Evolutionary conservation across 73 alveolate species (phyloP).

Genomic region (Uronychia setigera): DNA sequence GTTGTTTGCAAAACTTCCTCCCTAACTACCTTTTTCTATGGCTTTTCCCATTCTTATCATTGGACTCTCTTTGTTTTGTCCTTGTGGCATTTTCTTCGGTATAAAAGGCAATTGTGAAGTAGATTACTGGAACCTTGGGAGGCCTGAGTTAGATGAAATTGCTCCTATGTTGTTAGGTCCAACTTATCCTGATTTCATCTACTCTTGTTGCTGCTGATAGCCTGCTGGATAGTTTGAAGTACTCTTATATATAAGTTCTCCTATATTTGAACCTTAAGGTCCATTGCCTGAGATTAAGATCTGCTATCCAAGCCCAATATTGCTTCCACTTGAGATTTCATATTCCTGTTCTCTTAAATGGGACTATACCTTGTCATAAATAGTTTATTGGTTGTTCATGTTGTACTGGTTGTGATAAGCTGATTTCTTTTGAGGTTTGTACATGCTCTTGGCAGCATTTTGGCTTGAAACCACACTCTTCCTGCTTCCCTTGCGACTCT

Average conservation of each 20-base stretch:
- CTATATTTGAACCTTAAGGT: too few species aligned
- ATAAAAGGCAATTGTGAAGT: background rate
- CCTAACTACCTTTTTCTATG: too few species aligned
- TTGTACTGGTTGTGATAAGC: background rate
- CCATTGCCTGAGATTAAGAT: too few species aligned
- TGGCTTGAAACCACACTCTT: background rate
- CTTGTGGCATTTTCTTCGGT: background rate
- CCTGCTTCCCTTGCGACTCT: slow-evolving; percentile 4
- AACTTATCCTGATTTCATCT: background rate
- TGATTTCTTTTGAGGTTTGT: background rate
- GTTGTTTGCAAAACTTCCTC: too few species aligned
- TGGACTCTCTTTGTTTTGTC: background rate
- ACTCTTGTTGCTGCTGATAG: background rate
- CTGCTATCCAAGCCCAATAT: too few species aligned
- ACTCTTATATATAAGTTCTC: background rate
- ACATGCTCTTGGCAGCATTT: background rate
- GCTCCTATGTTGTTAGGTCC: background rate
- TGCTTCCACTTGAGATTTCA: background rate
- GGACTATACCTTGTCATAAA: background rate
- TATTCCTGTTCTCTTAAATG: background rate
- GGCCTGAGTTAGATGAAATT: background rate
- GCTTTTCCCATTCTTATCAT: background rate
- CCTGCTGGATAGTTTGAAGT: background rate
- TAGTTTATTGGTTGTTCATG: background rate
- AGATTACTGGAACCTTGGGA: background rate